phyloP scores from a whole-genome alignment of 352 stramenopile species.

The Peronospora belbahrii region DNA sequence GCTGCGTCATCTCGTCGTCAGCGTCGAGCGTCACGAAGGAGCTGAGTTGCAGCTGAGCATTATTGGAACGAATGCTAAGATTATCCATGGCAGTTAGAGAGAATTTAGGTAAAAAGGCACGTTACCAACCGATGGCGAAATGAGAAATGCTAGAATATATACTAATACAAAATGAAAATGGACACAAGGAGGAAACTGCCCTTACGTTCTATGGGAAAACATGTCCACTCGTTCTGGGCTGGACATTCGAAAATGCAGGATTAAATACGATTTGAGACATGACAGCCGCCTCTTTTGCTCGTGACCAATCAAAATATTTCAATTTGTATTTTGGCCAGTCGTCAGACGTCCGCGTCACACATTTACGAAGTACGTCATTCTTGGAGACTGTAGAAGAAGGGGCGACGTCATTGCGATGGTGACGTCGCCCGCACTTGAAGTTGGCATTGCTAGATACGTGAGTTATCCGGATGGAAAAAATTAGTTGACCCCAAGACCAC shows the following conservation, averaged over 20 bases:
- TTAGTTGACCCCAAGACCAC: neutral
- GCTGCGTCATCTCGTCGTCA: slow-evolving; percentile 67
- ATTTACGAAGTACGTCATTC: slow-evolving; percentile 17
- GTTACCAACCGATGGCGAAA: slow-evolving; percentile 12
- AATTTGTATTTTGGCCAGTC: neutral
- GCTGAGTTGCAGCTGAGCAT: slow-evolving; percentile 63
- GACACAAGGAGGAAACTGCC: slow-evolving; percentile 11
- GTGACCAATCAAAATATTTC: slow-evolving; percentile 4
- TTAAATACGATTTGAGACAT: slow-evolving; percentile 26
- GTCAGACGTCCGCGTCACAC: slow-evolving; percentile 10
- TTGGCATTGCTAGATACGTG: neutral
- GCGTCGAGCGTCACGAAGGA: slow-evolving; percentile 68
- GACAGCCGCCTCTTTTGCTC: slow-evolving; percentile 8
- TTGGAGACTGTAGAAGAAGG: neutral
- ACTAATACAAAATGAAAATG: neutral
- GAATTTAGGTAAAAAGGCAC: neutral
- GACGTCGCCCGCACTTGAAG: slow-evolving; percentile 14
- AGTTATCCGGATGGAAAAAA: neutral
- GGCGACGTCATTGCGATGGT: slow-evolving; percentile 10
- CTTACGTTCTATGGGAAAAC: neutral
- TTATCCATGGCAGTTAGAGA: slow-evolving; percentile 28
- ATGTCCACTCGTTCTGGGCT: slow-evolving; percentile 18
- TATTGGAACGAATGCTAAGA: slow-evolving; percentile 18
- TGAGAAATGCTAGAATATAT: slow-evolving; percentile 17
- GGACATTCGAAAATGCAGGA: slow-evolving; percentile 18